Base-by-base conservation (phyloP, 148 eudicot genomes). In the Camellia japonica region DNA sequence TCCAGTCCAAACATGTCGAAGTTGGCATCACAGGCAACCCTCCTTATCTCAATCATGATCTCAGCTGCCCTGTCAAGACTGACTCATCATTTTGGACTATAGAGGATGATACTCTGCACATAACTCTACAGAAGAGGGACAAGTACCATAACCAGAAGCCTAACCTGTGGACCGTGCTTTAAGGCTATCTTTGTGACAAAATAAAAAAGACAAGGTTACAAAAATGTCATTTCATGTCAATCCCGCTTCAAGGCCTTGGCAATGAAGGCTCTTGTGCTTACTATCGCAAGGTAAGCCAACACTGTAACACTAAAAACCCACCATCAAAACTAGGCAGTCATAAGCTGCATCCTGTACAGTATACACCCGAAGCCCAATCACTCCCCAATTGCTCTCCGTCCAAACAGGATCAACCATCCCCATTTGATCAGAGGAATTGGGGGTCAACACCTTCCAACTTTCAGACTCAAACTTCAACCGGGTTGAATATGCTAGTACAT, bases 381-480 rank as follows among this genome's bases (percentile, higher is more conserved):
- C 73, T 78, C 84, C 89, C 99, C 97, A 95, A 85, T 95, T 95
- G 89, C 97, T 93, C 85, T 95, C 99, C 1, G 97, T 90, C 99
- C 99, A 95, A 64, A 95, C 90, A 52, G 96, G 93, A 78, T 95
- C 98, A 0, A 76, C 81, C 68, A 75, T 55, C 23, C 91, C 90
- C 93, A 91, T 88, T 42, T 89, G 84, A 82, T 95, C 98, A 11
- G 98, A 93, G 49, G 92, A 64, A 76, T 87, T 90, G 41, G 78
- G 80, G 14, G 95, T 89, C 80, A 93, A 87, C 81, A 95, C 82
- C 63, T 77, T 86, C 99, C 99, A 93, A 19, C 81, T 75, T 60
- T 83, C 97, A 38, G 93, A 89, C 68, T 93, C 94, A 43, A 80
- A 95, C 78, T 90, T 86, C 81, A 95, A 86, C 80, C 97, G 89